These are phyloP conservation scores for Euclidium syriacum DNA, from an alignment of 345 rosid genomes.

Conservation along the genomic window DNA sequence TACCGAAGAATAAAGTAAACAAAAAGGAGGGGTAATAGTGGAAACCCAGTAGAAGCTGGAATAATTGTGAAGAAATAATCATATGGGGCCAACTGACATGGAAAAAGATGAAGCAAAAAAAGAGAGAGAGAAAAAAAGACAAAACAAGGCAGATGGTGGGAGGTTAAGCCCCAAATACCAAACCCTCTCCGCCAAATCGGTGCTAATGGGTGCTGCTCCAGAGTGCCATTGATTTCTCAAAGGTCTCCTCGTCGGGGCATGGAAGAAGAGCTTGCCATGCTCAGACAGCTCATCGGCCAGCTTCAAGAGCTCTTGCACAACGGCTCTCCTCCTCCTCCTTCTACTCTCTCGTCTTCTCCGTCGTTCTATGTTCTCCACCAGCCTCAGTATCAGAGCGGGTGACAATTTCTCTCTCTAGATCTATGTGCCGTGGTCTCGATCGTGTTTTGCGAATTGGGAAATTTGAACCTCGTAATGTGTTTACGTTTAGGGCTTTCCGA, in stretches of 20 bases:
- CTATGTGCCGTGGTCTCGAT: constrained; percentile 8
- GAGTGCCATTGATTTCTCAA: constrained; percentile 13
- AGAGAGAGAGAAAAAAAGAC: constrained; percentile 28
- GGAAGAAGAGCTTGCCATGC: constrained; percentile 97
- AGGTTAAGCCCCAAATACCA: neutral
- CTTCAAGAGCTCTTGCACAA: constrained; percentile 73
- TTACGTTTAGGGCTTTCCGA: neutral
- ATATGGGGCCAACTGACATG: constrained; percentile 46
- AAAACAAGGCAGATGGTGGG: constrained; percentile 9
- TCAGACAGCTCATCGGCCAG: constrained; percentile 93
- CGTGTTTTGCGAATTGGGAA: neutral
- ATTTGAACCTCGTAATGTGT: neutral
- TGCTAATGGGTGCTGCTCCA: neutral
- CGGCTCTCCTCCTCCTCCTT: constrained; percentile 55
- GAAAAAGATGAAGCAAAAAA: constrained; percentile 38
- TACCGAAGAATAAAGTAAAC: constrained; percentile 30
- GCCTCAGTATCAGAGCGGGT: constrained; percentile 39
- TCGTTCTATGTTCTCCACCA: constrained; percentile 33
- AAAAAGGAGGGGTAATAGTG: constrained; percentile 7
- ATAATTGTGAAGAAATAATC: constrained; percentile 34
- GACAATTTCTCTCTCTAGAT: constrained; percentile 11
- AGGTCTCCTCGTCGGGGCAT: constrained; percentile 46
- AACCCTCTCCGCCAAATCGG: neutral
- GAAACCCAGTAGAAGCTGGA: neutral
- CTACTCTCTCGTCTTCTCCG: constrained; percentile 14